These are phyloP conservation scores for Colletotrichum camelliae DNA, from an alignment of 2,329 filamentous ascomycete genomes.

Conservation along the genomic window DNA sequence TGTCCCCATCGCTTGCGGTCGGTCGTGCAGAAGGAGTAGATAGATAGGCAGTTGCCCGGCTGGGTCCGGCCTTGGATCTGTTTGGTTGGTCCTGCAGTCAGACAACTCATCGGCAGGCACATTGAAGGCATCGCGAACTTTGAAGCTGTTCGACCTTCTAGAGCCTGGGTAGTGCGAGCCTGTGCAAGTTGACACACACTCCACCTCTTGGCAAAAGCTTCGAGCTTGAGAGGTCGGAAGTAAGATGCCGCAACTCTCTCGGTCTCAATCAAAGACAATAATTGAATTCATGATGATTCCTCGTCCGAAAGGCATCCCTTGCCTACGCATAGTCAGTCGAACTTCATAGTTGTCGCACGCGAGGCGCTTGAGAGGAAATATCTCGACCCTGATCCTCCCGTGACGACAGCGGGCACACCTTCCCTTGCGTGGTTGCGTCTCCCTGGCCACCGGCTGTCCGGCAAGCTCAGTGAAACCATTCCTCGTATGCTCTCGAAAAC, in stretches of 20 bases:
- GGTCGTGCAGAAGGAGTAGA: neutral
- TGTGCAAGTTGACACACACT: too few species aligned
- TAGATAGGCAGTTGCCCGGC: neutral
- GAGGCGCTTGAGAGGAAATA: too few species aligned
- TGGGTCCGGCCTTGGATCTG: neutral
- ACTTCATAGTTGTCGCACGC: neutral
- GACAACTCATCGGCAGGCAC: neutral
- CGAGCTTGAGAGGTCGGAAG: too few species aligned
- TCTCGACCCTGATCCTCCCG: neutral
- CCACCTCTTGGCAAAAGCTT: too few species aligned
- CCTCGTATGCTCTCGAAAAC: neutral
- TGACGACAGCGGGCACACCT: accelerated
- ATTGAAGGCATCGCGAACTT: neutral
- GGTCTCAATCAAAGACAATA: accelerated
- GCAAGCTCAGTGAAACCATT: neutral
- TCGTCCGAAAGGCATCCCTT: neutral
- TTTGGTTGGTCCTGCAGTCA: neutral
- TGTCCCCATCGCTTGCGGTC: neutral
- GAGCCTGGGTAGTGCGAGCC: too few species aligned
- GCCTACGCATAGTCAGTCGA: neutral
- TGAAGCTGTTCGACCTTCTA: too few species aligned
- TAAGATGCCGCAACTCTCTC: neutral
- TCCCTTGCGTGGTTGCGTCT: neutral
- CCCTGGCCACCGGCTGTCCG: neutral
- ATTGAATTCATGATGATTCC: neutral